Evolutionary conservation across 1,139 yeast genomes (phyloP).

Genomic region (Candida glucosophila): DNA sequence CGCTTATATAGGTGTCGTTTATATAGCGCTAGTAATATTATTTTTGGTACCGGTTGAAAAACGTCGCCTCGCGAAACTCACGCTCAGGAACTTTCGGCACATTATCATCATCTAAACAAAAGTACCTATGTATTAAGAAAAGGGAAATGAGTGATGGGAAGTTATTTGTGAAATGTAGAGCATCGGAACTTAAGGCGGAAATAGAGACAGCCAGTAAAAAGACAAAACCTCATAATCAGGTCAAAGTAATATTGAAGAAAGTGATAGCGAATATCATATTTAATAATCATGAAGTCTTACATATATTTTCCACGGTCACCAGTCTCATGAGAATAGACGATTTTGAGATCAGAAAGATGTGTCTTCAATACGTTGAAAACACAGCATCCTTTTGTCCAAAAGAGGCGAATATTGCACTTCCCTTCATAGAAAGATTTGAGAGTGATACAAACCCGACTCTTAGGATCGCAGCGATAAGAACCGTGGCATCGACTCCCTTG

Average conservation of each 20-base stretch:
- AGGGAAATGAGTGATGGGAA: constrained; percentile 34
- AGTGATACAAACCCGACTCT: constrained; percentile 26
- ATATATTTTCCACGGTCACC: constrained; percentile 59
- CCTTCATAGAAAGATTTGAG: constrained; percentile 45
- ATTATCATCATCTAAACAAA: too few species aligned
- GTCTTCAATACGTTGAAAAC: constrained; percentile 50
- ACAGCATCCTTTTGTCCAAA: constrained; percentile 52
- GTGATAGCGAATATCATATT: constrained; percentile 77
- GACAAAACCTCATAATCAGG: constrained; percentile 38
- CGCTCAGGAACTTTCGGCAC: too few species aligned
- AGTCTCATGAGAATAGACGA: constrained; percentile 56
- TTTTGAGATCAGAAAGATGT: constrained; percentile 64
- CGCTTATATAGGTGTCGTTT: too few species aligned
- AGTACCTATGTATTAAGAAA: too few species aligned
- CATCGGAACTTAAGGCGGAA: constrained; percentile 50
- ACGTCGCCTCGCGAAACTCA: too few species aligned
- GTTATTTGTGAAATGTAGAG: constrained; percentile 34
- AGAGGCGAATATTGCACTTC: constrained; percentile 48
- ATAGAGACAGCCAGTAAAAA: constrained; percentile 46
- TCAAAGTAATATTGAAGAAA: constrained; percentile 61
- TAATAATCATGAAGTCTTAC: constrained; percentile 70
- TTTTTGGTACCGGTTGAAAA: too few species aligned
- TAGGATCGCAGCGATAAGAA: constrained; percentile 49
- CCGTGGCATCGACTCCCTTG: constrained; percentile 52
- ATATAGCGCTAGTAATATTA: too few species aligned